Percentiles rank a stretch among this genome's conserved stretches.
Conservation (phyloP, 495 filamentous ascomycete genomes). For the Lophiostoma macrostomum region DNA sequence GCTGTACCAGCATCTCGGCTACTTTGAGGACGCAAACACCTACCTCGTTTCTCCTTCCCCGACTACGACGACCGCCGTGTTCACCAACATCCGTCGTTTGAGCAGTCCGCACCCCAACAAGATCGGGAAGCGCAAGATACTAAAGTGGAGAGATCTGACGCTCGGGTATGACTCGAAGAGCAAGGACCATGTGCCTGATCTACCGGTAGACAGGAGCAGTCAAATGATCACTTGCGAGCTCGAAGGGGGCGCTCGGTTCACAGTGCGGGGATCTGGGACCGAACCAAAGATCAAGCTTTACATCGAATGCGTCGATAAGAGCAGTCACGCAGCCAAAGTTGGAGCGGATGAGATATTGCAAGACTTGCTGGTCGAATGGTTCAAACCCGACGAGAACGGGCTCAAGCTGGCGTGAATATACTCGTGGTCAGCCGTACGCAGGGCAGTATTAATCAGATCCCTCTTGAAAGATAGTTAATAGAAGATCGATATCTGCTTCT, state of each 20-base stretch:
- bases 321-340: slow-evolving; percentile 46
- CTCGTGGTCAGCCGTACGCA: no score
- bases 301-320: slow-evolving; percentile 37
- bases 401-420: slow-evolving; percentile 26
- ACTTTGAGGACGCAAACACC: slow-evolving; percentile 64
- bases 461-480: no score
- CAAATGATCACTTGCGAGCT: slow-evolving; percentile 75
- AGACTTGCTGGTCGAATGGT: slow-evolving; percentile 58
- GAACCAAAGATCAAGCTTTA: slow-evolving; percentile 57
- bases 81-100: slow-evolving; percentile 53
- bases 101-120: slow-evolving; percentile 44
- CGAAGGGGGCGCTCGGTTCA: slow-evolving; percentile 60
- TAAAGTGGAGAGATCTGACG: slow-evolving; percentile 68
- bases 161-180: slow-evolving; percentile 60
- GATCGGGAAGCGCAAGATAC: slow-evolving; percentile 53
- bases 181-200: slow-evolving; percentile 50
- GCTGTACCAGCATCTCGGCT: slow-evolving; percentile 60
- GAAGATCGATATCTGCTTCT: no score
- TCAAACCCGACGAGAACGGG: slow-evolving; percentile 39
- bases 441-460: no score
- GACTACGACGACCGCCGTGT: slow-evolving; percentile 51
- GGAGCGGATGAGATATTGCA: slow-evolving; percentile 54
- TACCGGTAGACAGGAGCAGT: slow-evolving; percentile 57
- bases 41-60: slow-evolving; percentile 63
- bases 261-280: slow-evolving; percentile 65